Percentiles rank a stretch among this genome's conserved stretches.
Evolutionary conservation across 148 eudicot genomes (phyloP).

Genomic region (Rhododendron simsii): DNA sequence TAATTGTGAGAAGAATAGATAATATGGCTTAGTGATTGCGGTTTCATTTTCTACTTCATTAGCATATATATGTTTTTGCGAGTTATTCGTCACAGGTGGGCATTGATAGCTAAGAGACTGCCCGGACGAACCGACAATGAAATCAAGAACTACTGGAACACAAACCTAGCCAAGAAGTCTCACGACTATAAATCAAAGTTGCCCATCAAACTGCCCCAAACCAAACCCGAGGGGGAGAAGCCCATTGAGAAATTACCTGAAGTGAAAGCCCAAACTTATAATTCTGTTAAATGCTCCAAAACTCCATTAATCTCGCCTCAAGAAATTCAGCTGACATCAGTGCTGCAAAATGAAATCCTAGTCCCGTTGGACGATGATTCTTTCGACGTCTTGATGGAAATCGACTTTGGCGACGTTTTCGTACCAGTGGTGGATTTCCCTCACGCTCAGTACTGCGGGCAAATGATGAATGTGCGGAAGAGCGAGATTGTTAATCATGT

Average conservation of each 20-base stretch:
- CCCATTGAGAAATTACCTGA: neutral
- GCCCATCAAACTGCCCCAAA: neutral
- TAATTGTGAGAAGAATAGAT: neutral
- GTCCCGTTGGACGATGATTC: neutral
- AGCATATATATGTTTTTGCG: neutral
- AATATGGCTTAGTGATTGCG: neutral
- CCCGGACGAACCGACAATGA: slow-evolving; percentile 40
- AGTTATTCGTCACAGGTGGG: slow-evolving; percentile 16
- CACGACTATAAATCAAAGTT: neutral
- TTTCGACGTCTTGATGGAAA: neutral
- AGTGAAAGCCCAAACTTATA: neutral
- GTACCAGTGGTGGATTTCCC: neutral
- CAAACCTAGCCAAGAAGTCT: slow-evolving; percentile 2
- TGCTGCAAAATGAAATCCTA: neutral
- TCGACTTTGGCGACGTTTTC: neutral
- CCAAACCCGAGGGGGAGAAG: neutral
- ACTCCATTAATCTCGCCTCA: neutral
- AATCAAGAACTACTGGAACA: slow-evolving; percentile 34
- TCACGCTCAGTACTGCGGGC: neutral
- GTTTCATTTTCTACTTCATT: neutral
- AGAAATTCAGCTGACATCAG: neutral
- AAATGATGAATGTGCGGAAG: neutral
- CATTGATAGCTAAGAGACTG: slow-evolving; percentile 29
- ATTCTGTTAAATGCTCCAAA: neutral
- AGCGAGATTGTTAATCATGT: neutral